Evolutionary conservation across 345 rosid genomes (phyloP).

Genomic region (Rhizophora apiculata): DNA sequence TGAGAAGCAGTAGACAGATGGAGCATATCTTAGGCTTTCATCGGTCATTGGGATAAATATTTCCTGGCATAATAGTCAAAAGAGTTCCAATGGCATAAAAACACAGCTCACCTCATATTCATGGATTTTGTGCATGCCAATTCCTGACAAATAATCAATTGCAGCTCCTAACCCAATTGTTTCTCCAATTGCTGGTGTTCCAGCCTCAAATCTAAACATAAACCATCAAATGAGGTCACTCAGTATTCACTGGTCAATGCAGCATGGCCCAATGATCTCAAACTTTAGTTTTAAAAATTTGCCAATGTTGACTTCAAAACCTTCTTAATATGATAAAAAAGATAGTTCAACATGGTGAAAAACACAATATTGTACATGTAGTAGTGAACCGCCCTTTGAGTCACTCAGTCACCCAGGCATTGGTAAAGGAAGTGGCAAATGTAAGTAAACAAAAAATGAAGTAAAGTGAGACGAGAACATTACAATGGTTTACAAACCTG

Average conservation of each 20-base stretch:
- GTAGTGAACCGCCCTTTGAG: too few species aligned
- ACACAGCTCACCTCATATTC: conserved; percentile 64
- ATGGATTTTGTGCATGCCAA: conserved; percentile 84
- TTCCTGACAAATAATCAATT: conserved; percentile 68
- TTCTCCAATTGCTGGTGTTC: conserved; percentile 98
- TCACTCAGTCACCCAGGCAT: too few species aligned
- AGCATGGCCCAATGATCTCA: neutral
- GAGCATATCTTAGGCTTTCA: too few species aligned
- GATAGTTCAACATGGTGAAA: neutral
- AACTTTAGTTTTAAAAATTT: neutral
- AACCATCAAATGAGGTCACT: conserved; percentile 5
- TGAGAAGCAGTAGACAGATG: too few species aligned
- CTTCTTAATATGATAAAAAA: neutral
- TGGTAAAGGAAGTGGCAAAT: neutral
- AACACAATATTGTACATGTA: too few species aligned
- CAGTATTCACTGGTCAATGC: neutral
- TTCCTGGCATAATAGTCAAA: neutral
- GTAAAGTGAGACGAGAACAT: too few species aligned
- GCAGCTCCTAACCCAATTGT: conserved; percentile 96
- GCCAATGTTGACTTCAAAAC: neutral
- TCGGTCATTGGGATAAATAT: neutral
- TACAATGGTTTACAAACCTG: conserved; percentile 44
- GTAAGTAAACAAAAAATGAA: neutral
- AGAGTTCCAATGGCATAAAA: neutral
- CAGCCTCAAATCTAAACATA: conserved; percentile 88